Base-by-base conservation (phyloP, 305 asterid genomes). In the Fraxinus sp. region DNA sequence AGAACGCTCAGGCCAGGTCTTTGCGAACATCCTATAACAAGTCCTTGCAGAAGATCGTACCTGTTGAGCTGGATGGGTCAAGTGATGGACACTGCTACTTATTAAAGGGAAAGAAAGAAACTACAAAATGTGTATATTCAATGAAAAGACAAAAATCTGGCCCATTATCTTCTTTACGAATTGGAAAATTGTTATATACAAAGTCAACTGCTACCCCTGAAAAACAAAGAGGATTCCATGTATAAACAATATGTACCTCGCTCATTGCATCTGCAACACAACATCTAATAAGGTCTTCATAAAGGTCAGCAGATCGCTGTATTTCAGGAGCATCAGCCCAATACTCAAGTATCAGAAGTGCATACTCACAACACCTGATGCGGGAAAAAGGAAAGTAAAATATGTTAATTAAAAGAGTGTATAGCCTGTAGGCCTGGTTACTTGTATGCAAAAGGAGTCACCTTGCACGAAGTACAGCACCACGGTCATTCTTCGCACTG, bases 251-350 rank as follows among this genome's bases (percentile, higher is more conserved):
- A 18, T 80, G 79, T 89, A 93, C 99, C 97, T 96, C 99, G 87
- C 99, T 92, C 98, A 96, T 96, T 79, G 99, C 98, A 90, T 96
- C 99, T 77, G 94, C 94, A 75, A 93, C 99, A 87, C 98, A 95
- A 90, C 98, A 96, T 86, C 91, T 91, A 79, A 96, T 92, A 62
- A 96, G 97, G 86, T 96, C 99, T 89, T 96, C 99, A 83, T 95
- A 96, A 71, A 95, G 92, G 85, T 96, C 99, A 76, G 98, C 94
- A 0, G 99, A 93, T 10, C 98, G 98, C 79, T 95, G 97, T 87
- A 95, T 96, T 92, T 96, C 99, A 84, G 97, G 96, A 72, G 98
- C 98, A 91, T 96, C 99, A 49, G 98, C 97, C 99, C 99, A 96
- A 88, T 93, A 90, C 88, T 96, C 99, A 75, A 96, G 93, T 81